These are phyloP conservation scores for Podila verticillata DNA, from an alignment of 192 early-diverging fungal genomes.

Conservation along the genomic window DNA sequence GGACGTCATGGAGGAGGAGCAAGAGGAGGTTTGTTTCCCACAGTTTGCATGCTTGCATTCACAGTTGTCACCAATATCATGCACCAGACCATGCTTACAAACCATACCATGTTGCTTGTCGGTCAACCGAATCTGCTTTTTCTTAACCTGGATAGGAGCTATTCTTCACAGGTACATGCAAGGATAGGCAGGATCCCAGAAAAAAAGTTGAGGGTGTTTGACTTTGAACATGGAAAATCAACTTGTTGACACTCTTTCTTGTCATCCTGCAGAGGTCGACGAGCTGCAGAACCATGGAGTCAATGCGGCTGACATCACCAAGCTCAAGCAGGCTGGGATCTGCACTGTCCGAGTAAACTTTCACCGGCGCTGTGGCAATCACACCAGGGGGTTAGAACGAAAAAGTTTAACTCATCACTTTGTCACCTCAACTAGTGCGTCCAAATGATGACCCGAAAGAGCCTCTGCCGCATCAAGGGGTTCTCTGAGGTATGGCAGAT, in stretches of 20 bases:
- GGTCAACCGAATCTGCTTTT: not conserved
- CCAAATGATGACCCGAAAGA: slow-evolving; percentile 77
- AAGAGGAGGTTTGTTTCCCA: slow-evolving; percentile 12
- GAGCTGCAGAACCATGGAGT: slow-evolving; percentile 76
- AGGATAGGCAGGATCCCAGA: not conserved
- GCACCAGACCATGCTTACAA: not conserved
- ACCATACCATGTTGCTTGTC: not conserved
- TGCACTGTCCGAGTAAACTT: slow-evolving; percentile 72
- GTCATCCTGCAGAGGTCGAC: slow-evolving; percentile 47
- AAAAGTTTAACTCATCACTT: not conserved
- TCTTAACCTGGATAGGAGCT: slow-evolving; percentile 11
- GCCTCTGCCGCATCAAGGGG: slow-evolving; percentile 79
- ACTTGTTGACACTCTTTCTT: not conserved
- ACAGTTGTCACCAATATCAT: too few relatives aligned
- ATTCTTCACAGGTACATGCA: slow-evolving; percentile 29
- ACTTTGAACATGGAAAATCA: not conserved
- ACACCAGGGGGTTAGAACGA: not conserved
- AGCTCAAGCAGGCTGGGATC: slow-evolving; percentile 80
- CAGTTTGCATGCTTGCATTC: too few relatives aligned
- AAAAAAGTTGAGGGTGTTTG: not conserved
- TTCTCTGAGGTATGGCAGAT: slow-evolving; percentile 66
- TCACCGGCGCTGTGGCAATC: not conserved
- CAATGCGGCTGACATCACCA: slow-evolving; percentile 80
- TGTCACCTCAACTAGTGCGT: slow-evolving; percentile 59
- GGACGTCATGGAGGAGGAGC: slow-evolving; percentile 16